Base-by-base conservation (phyloP, 805 yeast genomes). In the Tetrapisispora fleetii region DNA sequence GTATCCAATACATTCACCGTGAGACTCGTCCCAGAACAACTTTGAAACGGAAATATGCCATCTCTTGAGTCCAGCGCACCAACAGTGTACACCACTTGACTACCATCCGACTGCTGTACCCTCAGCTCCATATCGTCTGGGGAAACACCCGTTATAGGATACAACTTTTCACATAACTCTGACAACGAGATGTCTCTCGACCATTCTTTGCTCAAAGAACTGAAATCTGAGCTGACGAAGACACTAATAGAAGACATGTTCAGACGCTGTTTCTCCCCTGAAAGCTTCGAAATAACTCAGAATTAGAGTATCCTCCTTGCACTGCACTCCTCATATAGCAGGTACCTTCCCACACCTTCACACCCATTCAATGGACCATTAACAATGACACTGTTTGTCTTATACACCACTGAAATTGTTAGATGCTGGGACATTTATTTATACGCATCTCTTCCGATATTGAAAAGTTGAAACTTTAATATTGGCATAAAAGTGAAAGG, bases 1-100 rank as follows among this genome's bases (percentile, higher is more conserved):
- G 68, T 67, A 56, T 82, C 85, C 21, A 71, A 72, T 14, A 86
- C 83, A 47, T 77, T 81, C 9, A 63, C 50, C 7, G 42, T 45
- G 9, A 46, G 45, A 11, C 27, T 30, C 1, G 18, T 10, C n/a
- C 18, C 22, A 17, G 18, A 22, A 3, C 28, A n/a, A 37, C 11
- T 21, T n/a, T 16, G 16, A 11, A 47, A 47, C n/a, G 43, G 46
- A 30, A 14, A 27, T 9, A 27, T 27, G 3, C n/a, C 16, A 19
- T 14, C 16, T 10, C 7, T 27, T 2, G 43, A 27, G 7, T 17
- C 16, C 11, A 28, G 9, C 4, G 27, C 13, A 5, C 16, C 27
- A 16, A 40, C 17, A n/a, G 24, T 9, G 14, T 40, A 27, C 5
- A 2, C 27, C 9, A 8, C 35, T 9, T 14, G 7, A 5, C 13